These are phyloP conservation scores for Penicillium maclennaniae DNA, from an alignment of 495 filamentous ascomycete genomes.

Conservation along the genomic window DNA sequence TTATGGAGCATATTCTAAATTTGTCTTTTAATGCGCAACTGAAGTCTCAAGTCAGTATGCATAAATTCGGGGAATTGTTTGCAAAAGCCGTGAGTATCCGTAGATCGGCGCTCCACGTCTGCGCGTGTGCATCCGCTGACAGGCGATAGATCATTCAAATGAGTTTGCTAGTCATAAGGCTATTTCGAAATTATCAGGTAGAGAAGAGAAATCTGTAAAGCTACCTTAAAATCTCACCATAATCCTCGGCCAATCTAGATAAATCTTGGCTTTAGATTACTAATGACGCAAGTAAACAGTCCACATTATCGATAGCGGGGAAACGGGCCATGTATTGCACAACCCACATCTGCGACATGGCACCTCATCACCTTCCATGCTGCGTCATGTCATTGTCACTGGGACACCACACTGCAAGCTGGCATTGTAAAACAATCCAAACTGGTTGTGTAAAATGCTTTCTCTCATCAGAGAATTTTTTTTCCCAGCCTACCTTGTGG, in stretches of 20 bases:
- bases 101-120: not conserved
- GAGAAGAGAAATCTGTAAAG: no score
- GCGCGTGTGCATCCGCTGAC: not conserved
- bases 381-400: not conserved
- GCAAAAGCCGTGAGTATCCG: not conserved
- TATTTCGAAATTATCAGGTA: not conserved
- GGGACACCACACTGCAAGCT: no score
- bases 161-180: not conserved
- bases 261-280: no score
- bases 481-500: constrained; percentile 28
- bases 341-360: no score
- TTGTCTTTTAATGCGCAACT: not conserved
- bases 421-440: no score
- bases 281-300: no score
- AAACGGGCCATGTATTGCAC: no score
- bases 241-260: no score
- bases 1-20: not conserved
- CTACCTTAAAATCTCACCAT: no score
- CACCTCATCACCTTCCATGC: not conserved
- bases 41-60: not conserved
- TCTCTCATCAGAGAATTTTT: no score
- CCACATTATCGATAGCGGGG: no score
- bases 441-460: no score
- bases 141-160: not conserved
- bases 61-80: not conserved